Conservation (phyloP, 1,139 yeast genomes). For the Saccharomyces hybrid region DNA sequence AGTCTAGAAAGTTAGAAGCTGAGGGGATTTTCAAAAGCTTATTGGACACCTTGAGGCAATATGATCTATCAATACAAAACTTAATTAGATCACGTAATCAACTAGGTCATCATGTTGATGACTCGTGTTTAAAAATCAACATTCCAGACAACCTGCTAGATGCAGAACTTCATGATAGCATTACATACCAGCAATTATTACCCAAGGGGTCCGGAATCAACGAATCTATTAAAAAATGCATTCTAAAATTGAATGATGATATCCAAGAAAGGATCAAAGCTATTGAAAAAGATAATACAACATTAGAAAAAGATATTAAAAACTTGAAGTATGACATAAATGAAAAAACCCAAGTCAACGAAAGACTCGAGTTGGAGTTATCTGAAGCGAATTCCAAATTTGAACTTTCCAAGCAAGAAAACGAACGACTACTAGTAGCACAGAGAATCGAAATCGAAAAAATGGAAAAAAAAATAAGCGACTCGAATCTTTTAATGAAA, state of each 20-base stretch:
- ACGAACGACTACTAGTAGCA: constrained; percentile 41
- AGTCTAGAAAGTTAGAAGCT: constrained; percentile 42
- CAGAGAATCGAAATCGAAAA: constrained; percentile 46
- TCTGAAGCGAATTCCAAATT: constrained; percentile 40
- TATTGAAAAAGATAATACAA: constrained; percentile 46
- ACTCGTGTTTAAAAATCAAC: constrained; percentile 2
- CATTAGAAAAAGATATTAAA: constrained; percentile 40
- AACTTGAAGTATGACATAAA: constrained; percentile 42
- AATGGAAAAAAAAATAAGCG: constrained; percentile 42
- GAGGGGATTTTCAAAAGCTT: constrained; percentile 44
- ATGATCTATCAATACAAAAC: constrained; percentile 28
- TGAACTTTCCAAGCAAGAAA: constrained; percentile 39
- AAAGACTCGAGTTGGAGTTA: constrained; percentile 47
- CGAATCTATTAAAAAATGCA: constrained; percentile 18
- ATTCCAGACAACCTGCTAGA: not conserved
- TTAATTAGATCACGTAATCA: constrained; percentile 35
- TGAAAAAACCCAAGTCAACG: constrained; percentile 42
- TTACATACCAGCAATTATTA: constrained; percentile 1
- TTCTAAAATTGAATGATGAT: constrained; percentile 41
- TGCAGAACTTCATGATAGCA: not conserved
- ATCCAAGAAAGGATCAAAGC: constrained; percentile 43
- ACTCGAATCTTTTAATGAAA: constrained; percentile 44
- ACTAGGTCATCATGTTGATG: constrained; percentile 32
- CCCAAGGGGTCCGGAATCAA: constrained; percentile 3
- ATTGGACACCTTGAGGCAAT: constrained; percentile 45